Conservation (phyloP, 2,329 filamentous ascomycete species). For the Botryotinia narcissicola region DNA sequence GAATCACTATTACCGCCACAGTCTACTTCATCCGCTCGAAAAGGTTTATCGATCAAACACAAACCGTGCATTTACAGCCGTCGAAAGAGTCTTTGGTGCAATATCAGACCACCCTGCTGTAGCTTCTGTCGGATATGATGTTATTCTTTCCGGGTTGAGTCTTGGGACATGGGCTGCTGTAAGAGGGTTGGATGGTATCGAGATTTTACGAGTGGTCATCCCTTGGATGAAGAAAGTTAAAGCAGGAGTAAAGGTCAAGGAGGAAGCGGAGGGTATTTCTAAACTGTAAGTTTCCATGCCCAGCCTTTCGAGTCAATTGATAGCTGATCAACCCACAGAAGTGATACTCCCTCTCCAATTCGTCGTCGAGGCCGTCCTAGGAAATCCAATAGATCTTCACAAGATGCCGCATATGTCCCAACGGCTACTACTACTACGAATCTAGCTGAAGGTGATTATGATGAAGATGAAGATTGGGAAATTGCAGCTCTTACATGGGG, state of each 20-base stretch:
- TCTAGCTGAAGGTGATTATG: constrained; percentile 42
- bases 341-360: constrained; percentile 16
- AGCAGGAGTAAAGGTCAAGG: background rate
- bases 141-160: constrained; percentile 52
- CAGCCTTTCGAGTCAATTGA: background rate
- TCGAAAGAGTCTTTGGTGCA: constrained; percentile 48
- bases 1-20: constrained; percentile 50
- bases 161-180: constrained; percentile 58
- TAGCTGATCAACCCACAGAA: background rate
- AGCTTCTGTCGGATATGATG: constrained; percentile 56
- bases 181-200: constrained; percentile 49
- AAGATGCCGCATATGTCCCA: constrained; percentile 42
- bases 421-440: constrained; percentile 35
- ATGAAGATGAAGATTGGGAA: constrained; percentile 47
- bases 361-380: constrained; percentile 19
- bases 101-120: constrained; percentile 58
- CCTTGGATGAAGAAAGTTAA: constrained; percentile 34
- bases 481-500: constrained; percentile 48
- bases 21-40: constrained; percentile 47
- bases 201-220: constrained; percentile 46
- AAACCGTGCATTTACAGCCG: constrained; percentile 47
- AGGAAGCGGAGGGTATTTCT: background rate
- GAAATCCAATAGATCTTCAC: constrained; percentile 12
- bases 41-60: constrained; percentile 45
- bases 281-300: background rate